A percentile compares a stretch with the other conserved stretches of the same genome.
Conservation (phyloP, 192 early-diverging fungal genomes). For the Backusella liffmaniae region DNA sequence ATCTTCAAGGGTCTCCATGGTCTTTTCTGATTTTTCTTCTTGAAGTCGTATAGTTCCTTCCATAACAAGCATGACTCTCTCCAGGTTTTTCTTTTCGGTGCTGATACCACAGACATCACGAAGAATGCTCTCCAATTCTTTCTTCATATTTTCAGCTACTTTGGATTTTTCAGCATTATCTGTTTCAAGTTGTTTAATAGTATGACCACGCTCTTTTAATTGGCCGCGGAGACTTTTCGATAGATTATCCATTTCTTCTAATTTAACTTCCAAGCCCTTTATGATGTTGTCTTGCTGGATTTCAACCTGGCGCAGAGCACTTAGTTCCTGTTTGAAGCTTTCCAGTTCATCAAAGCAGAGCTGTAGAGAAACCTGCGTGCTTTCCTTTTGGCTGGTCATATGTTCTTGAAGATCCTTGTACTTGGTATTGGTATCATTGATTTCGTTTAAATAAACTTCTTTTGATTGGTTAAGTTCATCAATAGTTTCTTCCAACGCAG, state of each 20-base stretch:
- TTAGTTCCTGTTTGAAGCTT: conserved; percentile 28
- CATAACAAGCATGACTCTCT: conserved; percentile 23
- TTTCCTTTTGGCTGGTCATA: conserved; percentile 28
- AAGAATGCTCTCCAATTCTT: conserved; percentile 19
- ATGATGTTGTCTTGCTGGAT: conserved; percentile 37
- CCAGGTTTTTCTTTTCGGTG: conserved; percentile 30
- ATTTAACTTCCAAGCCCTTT: conserved; percentile 19
- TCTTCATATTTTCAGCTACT: conserved; percentile 4
- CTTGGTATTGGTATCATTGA: background rate
- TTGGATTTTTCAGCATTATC: conserved; percentile 15
- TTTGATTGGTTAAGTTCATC: background rate
- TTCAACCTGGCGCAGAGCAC: conserved; percentile 27
- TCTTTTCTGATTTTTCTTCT: conserved; percentile 25
- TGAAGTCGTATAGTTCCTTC: conserved; percentile 25
- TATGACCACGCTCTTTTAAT: conserved; percentile 18
- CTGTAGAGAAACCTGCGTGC: conserved; percentile 25
- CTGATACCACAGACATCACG: conserved; percentile 26
- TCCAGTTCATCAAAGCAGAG: conserved; percentile 29
- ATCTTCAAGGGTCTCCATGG: conserved; percentile 25
- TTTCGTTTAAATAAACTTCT: background rate
- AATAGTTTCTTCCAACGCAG: background rate
- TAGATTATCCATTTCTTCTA: conserved; percentile 33
- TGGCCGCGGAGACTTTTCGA: conserved; percentile 13
- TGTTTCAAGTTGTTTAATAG: conserved; percentile 13
- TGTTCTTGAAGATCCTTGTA: conserved; percentile 12